These are phyloP conservation scores for Coniosporium apollinis DNA, from an alignment of 495 filamentous ascomycete genomes.

Conservation along the genomic window DNA sequence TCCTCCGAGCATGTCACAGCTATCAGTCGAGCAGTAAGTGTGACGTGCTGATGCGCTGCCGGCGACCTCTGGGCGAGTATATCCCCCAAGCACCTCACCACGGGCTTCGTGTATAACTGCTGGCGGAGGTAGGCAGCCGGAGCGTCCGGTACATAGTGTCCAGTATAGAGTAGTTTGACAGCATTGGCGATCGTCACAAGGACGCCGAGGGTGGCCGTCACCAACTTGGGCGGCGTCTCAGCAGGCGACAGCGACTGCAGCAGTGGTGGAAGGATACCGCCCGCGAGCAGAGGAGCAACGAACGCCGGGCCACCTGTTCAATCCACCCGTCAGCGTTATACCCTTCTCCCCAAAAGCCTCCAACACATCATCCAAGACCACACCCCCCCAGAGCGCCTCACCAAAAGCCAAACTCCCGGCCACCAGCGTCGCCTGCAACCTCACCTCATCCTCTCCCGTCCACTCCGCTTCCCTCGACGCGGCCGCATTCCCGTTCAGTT, in stretches of 20 bases:
- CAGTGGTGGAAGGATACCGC: slow-evolving; percentile 44
- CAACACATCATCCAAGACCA: not conserved
- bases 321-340: too few species aligned
- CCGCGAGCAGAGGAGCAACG: slow-evolving; percentile 53
- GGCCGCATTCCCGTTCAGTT: slow-evolving; percentile 19
- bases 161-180: slow-evolving; percentile 26
- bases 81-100: slow-evolving; percentile 37
- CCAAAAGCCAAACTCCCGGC: slow-evolving; percentile 73
- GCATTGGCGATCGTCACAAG: slow-evolving; percentile 58
- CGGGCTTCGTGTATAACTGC: too few species aligned
- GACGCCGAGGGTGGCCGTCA: slow-evolving; percentile 56
- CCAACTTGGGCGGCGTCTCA: slow-evolving; percentile 45
- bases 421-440: slow-evolving; percentile 65
- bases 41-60: slow-evolving; percentile 47
- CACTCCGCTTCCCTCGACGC: slow-evolving; percentile 13
- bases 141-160: not conserved
- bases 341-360: not conserved
- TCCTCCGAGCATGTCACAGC: slow-evolving; percentile 50
- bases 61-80: slow-evolving; percentile 47
- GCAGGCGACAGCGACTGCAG: slow-evolving; percentile 48
- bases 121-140: slow-evolving; percentile 50
- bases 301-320: slow-evolving; percentile 61
- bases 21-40: slow-evolving; percentile 50
- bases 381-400: slow-evolving; percentile 23
- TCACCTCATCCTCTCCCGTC: slow-evolving; percentile 43